A percentile compares a stretch with the other conserved stretches of the same genome.
phyloP scores from a whole-genome alignment of 257 asterid genomes.

The Primulina tabacum region DNA sequence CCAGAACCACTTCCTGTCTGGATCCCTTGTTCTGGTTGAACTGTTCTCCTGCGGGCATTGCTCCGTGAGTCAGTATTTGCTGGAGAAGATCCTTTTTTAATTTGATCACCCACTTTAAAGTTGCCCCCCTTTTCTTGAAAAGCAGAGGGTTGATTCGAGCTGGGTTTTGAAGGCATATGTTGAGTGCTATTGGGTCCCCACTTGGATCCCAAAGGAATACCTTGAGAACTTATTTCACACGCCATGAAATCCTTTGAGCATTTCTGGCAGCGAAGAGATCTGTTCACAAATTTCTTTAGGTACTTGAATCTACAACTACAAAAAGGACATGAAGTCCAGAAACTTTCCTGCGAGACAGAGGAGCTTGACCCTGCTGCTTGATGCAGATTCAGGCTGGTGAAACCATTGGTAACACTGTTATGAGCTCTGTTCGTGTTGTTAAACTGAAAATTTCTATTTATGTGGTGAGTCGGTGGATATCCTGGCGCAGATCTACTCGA shows the following conservation, averaged over 20 bases:
- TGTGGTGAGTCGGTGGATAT: conserved; percentile 44
- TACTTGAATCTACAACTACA: conserved; percentile 47
- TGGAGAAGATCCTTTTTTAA: conserved; percentile 30
- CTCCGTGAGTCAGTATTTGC: conserved; percentile 30
- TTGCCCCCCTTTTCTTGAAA: conserved; percentile 30
- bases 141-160: conserved; percentile 26
- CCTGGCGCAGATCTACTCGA: conserved; percentile 33
- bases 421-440: conserved; percentile 35
- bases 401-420: conserved; percentile 38
- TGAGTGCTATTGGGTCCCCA: conserved; percentile 36
- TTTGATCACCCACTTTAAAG: conserved; percentile 25
- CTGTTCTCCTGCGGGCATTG: conserved; percentile 29
- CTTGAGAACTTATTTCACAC: conserved; percentile 42
- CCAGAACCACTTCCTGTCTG: conserved; percentile 28
- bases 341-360: conserved; percentile 31
- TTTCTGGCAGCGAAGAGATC: conserved; percentile 41
- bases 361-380: conserved; percentile 35
- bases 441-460: conserved; percentile 30
- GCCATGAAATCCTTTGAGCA: conserved; percentile 42
- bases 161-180: conserved; percentile 27
- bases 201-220: conserved; percentile 29
- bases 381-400: conserved; percentile 34
- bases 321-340: conserved; percentile 63
- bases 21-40: conserved; percentile 31
- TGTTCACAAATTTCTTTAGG: conserved; percentile 32